Evolutionary conservation across 2,329 filamentous ascomycete genomes (phyloP).

Genomic region (Penicillium sp.): DNA sequence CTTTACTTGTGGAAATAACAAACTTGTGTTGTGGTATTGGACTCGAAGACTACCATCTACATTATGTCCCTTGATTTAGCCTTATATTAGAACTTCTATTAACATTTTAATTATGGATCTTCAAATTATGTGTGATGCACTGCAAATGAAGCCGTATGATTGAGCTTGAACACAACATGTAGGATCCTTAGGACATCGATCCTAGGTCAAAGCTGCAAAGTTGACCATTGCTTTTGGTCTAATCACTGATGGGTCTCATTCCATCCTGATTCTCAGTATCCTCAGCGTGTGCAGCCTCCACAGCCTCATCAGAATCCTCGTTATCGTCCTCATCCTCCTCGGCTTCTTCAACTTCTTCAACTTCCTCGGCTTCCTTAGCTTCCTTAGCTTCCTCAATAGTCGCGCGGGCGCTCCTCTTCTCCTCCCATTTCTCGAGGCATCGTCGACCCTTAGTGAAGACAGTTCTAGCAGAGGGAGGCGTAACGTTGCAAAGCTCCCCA

Average conservation of each 20-base stretch:
- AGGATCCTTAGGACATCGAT: background rate
- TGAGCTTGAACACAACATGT: background rate
- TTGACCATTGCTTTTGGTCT: too few relatives aligned
- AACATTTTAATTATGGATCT: too few relatives aligned
- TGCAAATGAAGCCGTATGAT: background rate
- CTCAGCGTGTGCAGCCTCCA: background rate
- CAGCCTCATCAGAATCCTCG: background rate
- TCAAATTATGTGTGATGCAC: background rate
- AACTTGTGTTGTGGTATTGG: background rate
- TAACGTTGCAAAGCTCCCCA: background rate
- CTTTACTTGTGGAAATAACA: background rate
- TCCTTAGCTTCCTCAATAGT: too few relatives aligned
- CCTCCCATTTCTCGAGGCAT: background rate
- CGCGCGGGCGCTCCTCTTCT: background rate
- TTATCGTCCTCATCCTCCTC: background rate
- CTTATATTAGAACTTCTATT: background rate
- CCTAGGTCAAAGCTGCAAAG: too few relatives aligned
- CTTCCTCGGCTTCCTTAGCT: too few relatives aligned
- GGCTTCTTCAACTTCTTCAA: fast-evolving
- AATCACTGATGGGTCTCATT: background rate
- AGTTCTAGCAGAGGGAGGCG: background rate
- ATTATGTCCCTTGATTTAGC: background rate
- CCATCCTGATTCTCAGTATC: background rate
- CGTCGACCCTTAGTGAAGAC: background rate
- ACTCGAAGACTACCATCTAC: background rate